phyloP scores from a whole-genome alignment of 2,329 filamentous ascomycete genomes.

The Lasiodiplodia sp. region DNA sequence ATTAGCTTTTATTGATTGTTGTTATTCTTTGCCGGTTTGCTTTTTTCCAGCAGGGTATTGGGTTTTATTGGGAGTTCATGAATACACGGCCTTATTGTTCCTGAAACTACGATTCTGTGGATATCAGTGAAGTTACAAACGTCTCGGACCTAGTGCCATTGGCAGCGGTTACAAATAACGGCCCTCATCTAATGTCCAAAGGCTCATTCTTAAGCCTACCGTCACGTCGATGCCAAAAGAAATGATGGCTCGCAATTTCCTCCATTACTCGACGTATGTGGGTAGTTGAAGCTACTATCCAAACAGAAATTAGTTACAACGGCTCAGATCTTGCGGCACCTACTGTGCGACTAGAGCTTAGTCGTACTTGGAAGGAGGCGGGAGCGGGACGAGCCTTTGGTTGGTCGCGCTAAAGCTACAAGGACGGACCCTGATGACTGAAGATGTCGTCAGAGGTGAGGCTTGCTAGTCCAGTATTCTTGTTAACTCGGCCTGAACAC shows the following conservation, averaged over 20 bases:
- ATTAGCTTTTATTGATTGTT: not conserved
- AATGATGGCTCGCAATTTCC: too few relatives aligned
- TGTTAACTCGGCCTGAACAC: not conserved
- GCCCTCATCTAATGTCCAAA: not conserved
- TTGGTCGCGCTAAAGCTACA: not conserved
- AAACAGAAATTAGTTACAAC: too few relatives aligned
- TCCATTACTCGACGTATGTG: too few relatives aligned
- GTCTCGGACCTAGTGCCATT: not conserved
- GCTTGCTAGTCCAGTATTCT: not conserved
- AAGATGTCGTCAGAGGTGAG: not conserved
- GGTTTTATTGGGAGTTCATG: not conserved
- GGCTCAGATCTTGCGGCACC: too few relatives aligned
- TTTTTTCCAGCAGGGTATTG: not conserved
- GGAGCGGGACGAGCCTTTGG: not conserved
- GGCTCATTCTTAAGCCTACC: not conserved
- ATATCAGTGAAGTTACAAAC: not conserved
- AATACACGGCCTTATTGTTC: conserved; percentile 4
- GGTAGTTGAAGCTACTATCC: too few relatives aligned
- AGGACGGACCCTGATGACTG: not conserved
- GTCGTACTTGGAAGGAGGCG: not conserved
- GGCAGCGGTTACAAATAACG: too few relatives aligned
- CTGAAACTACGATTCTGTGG: not conserved
- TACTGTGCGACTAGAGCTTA: not conserved
- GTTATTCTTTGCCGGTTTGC: not conserved
- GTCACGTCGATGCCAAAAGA: not conserved